Base-by-base conservation (phyloP, 495 filamentous ascomycete species). In the Xylaria telfairii region DNA sequence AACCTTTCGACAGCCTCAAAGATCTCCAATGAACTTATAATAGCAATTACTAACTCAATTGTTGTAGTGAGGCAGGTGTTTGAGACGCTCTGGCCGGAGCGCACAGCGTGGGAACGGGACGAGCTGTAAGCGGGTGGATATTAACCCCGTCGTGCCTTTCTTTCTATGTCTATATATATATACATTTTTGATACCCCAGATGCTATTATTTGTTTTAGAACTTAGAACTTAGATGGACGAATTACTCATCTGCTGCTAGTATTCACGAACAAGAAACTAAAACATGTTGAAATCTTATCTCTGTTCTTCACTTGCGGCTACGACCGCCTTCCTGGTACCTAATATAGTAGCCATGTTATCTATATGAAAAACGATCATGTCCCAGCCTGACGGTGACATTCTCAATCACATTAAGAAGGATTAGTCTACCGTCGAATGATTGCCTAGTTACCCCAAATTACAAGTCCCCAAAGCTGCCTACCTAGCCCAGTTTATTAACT, bases 21-120 rank as follows among this genome's bases (percentile, higher is more conserved):
- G 15, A 2, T 5, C 26, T 19, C 56, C 17, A 6, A n/a, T 60
- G 5, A n/a, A n/a, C 17, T 21, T 37, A 4, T 2, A 12, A 34
- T 60, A 37, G 19, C 32, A 7, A 39, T 37, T 21, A 60, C 56
- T 60, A 19, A 60, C 56, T 0, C 32, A 3, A 17, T 30, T 12
- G 19, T 39, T 60, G 56, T 12, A 60, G 56, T 60, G 56, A 21
- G 56, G 17, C 32, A 19, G 32, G 56, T 60, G 17, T 60, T 60
- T 39, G 56, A 60, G 56, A 60, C 32, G 56, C 56, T 60, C 24
- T 60, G 56, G 56, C 56, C 56, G 30, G 56, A 60, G 56, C 56
- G 56, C 56, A 60, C 56, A 2, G 56, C 56, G 17, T 60, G 56
- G 56, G 56, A 60, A 39, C 56, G 56, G 56, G 56, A 60, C 32